These are phyloP conservation scores for Globisporangium splendens DNA, from an alignment of 352 stramenopile genomes.

Conservation along the genomic window DNA sequence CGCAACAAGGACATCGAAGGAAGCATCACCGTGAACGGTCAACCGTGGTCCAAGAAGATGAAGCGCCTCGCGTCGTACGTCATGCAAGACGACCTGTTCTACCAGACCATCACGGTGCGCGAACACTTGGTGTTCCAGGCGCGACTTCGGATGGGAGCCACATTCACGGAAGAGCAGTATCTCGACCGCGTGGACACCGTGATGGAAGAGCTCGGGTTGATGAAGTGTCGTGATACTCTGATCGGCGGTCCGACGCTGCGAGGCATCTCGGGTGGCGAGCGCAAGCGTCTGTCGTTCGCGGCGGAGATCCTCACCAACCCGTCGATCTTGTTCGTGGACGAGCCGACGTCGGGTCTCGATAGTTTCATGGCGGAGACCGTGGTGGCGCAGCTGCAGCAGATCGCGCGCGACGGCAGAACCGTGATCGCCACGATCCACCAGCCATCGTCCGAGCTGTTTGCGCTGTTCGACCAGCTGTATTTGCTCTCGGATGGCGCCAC, in stretches of 20 bases:
- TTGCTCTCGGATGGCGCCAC: constrained; percentile 44
- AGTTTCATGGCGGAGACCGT: constrained; percentile 53
- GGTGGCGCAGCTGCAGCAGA: constrained; percentile 49
- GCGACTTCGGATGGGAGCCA: constrained; percentile 63
- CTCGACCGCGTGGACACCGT: constrained; percentile 41
- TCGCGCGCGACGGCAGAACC: constrained; percentile 81
- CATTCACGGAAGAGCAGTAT: constrained; percentile 22
- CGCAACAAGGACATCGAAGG: constrained; percentile 77
- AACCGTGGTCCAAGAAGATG: constrained; percentile 27
- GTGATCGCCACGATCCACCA: constrained; percentile 83
- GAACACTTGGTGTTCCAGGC: constrained; percentile 88
- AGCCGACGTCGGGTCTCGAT: constrained; percentile 70
- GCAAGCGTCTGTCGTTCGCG: constrained; percentile 80
- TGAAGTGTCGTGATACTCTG: constrained; percentile 46
- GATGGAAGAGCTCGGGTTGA: constrained; percentile 56
- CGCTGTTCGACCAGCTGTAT: constrained; percentile 56
- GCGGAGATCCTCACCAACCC: constrained; percentile 80
- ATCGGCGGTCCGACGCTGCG: constrained; percentile 41
- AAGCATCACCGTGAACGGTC: constrained; percentile 62
- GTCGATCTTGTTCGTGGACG: constrained; percentile 81
- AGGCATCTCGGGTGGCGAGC: constrained; percentile 71
- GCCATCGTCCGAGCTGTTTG: no score
- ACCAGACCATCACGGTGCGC: constrained; percentile 84
- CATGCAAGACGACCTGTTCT: constrained; percentile 90
- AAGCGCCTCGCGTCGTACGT: constrained; percentile 57